Evolutionary conservation across 2,329 filamentous ascomycete species (phyloP), one percentile per base, ranked within the genome.

Genomic region (Cercospora zeae-maydis): DNA sequence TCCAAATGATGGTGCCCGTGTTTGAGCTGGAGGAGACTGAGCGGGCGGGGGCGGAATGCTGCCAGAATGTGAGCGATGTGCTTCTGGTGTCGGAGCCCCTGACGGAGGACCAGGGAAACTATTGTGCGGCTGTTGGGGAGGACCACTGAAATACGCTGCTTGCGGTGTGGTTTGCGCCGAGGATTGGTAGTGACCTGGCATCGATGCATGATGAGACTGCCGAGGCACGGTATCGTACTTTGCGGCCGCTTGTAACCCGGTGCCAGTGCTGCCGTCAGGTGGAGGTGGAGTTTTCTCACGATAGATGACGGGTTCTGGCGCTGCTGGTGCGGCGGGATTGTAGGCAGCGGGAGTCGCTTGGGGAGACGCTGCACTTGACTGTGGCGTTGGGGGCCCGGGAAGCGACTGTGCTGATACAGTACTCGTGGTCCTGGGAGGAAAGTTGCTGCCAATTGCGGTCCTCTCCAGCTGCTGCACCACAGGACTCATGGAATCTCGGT

Each of bases 231-330:
- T 52, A 16, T 80, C 78, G 58, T 80, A 75, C 14, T 71, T 70
- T 24, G 76, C 75, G 10, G 76, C 77, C 13, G 73, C 69, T 13
- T 69, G 70, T 14, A 82, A 72, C 1, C 80, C 80, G 16, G 78
- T 81, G 3, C 80, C 81, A 61, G 72, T 78, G 11, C 81, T 84
- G 39, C 81, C 85, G 69, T 92, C 90, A 34, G 87, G 84, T 3
- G 88, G 88, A 3, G 90, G 86, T 1, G 90, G 90, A 0, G 90
- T 93, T 81, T 92, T 92, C 75, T 93, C 90, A 53, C 90, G 83
- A 74, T 90, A 85, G 19, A 83, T 80, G 57, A 92, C 86, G 21
- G 84, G 81, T 74, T 93, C 90, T 0, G 90, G 89, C 0, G 89
- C 88, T 0, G 89, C 83, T 4, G 90, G 90, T 1, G 90, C 89